These are phyloP conservation scores for Calocybe gambosa DNA, from an alignment of 1,284 basidiomycete genomes.

Conservation along the genomic window DNA sequence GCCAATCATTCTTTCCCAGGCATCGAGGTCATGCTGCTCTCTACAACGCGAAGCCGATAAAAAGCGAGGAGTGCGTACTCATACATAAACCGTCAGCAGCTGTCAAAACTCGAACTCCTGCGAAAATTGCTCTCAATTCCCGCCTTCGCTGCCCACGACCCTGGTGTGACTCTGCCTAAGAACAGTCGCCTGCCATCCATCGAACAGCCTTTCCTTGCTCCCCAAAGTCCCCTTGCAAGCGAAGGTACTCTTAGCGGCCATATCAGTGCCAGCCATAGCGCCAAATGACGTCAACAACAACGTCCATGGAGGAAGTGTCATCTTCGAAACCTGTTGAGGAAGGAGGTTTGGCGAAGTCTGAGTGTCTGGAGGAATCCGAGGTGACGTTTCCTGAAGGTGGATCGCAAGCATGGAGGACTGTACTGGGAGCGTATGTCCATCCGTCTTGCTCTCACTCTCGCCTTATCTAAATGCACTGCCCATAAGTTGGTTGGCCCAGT, in stretches of 20 bases:
- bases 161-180: background rate
- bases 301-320: background rate
- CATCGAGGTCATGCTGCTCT: background rate
- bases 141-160: background rate
- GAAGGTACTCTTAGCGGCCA: background rate
- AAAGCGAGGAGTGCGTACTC: background rate
- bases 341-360: background rate
- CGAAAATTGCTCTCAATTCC: background rate
- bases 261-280: background rate
- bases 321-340: background rate
- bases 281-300: background rate
- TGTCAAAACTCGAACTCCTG: background rate
- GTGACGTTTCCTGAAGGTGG: constrained; percentile 13
- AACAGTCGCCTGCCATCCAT: background rate
- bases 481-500: constrained; percentile 12
- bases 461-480: background rate
- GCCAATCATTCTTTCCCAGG: background rate
- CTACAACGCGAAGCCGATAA: background rate
- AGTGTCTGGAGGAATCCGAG: background rate
- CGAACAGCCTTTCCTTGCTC: background rate
- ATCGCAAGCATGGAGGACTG: constrained; percentile 13
- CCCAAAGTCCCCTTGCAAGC: background rate
- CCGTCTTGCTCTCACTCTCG: background rate
- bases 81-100: background rate
- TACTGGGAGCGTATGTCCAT: constrained; percentile 16